Conservation (phyloP, 306 rosid genomes). For the Cicer bijugum region DNA sequence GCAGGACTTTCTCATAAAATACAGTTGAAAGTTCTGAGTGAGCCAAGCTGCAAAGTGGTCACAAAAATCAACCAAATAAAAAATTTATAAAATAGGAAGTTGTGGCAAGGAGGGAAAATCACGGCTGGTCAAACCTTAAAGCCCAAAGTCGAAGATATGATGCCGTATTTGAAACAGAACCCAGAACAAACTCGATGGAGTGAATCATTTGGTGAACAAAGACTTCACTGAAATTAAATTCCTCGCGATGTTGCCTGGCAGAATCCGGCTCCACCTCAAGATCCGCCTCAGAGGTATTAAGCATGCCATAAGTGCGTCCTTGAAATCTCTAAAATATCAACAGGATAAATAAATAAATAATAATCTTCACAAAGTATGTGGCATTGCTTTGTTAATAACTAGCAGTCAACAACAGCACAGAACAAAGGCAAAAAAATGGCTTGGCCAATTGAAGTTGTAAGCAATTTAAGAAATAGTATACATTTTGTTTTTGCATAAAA, state of each 20-base stretch:
- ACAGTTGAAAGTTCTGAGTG: slow-evolving; percentile 98
- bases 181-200: slow-evolving; percentile 93
- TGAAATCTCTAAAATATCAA: slow-evolving; percentile 75
- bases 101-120: slow-evolving; percentile 30
- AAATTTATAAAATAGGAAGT: slow-evolving; percentile 34
- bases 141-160: slow-evolving; percentile 99
- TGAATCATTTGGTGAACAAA: slow-evolving; percentile 99
- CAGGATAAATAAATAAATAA: slow-evolving; percentile 40
- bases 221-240: slow-evolving; percentile 90
- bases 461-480: neutral
- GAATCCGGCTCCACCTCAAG: slow-evolving; percentile 85
- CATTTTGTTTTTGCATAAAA: no score
- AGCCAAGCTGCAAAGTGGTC: slow-evolving; percentile 77
- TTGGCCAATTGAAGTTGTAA: slow-evolving; percentile 15
- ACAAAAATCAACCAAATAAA: slow-evolving; percentile 41
- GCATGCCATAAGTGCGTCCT: slow-evolving; percentile 87
- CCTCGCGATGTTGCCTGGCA: slow-evolving; percentile 84
- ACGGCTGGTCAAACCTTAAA: slow-evolving; percentile 67
- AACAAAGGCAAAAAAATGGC: slow-evolving; percentile 41
- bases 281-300: slow-evolving; percentile 84
- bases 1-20: slow-evolving; percentile 96
- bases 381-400: slow-evolving; percentile 28
- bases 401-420: slow-evolving; percentile 34
- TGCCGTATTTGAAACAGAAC: slow-evolving; percentile 98
- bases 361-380: slow-evolving; percentile 38